phyloP scores from a whole-genome alignment of 345 rosid species.

The Salix exigua region DNA sequence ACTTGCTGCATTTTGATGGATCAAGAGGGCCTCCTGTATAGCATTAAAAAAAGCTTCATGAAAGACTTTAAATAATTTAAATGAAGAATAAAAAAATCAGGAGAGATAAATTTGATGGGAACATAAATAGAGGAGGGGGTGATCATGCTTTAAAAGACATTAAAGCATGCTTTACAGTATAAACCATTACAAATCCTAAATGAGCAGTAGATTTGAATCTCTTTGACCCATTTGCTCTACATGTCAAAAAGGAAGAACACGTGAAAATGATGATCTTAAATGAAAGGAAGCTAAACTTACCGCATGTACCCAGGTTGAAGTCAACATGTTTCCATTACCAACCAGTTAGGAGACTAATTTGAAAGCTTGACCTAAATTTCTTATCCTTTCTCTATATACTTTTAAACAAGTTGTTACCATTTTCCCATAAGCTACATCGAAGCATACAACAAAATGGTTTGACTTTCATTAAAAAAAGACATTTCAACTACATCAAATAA shows the following conservation, averaged over 20 bases:
- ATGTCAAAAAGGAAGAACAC: constrained; percentile 1
- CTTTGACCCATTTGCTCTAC: constrained; percentile 2
- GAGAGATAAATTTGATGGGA: background rate
- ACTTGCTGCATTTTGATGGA: constrained; percentile 23
- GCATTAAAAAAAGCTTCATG: background rate
- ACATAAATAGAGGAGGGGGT: background rate
- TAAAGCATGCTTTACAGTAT: background rate
- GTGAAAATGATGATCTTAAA: background rate
- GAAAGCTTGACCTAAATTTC: constrained; percentile 2
- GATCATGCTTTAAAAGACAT: background rate
- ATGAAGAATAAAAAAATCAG: background rate
- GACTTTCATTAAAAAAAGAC: constrained; percentile 23
- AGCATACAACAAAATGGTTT: constrained; percentile 8
- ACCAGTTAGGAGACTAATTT: background rate
- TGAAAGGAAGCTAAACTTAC: background rate
- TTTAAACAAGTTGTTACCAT: background rate
- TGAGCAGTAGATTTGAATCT: background rate
- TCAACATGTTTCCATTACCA: constrained; percentile 6
- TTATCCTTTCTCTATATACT: background rate
- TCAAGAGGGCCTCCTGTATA: constrained; percentile 18
- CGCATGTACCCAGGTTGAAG: constrained; percentile 6
- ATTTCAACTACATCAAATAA: constrained; percentile 20
- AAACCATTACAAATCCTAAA: too few relatives aligned
- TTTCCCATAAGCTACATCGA: background rate
- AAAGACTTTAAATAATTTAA: background rate